These are phyloP conservation scores for Oidiodendron maius DNA, from an alignment of 495 filamentous ascomycete species.

Conservation along the genomic window DNA sequence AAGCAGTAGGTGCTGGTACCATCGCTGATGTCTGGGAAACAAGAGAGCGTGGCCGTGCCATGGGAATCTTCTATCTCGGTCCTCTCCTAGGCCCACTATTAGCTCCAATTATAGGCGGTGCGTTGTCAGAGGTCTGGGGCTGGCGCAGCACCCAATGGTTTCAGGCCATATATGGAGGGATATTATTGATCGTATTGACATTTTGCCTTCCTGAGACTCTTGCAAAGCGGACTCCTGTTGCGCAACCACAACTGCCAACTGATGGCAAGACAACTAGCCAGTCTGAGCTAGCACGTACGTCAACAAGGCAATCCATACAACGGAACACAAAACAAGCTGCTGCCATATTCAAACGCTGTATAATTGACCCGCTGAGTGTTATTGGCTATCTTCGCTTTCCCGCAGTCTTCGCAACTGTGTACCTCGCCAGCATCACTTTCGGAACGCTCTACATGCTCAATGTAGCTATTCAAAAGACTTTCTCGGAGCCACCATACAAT, in stretches of 20 bases:
- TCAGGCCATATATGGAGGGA: slow-evolving; percentile 66
- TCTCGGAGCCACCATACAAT: slow-evolving; percentile 66
- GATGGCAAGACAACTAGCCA: slow-evolving; percentile 20
- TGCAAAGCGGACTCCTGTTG: slow-evolving; percentile 18
- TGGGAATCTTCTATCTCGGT: slow-evolving; percentile 90
- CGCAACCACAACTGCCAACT: background rate
- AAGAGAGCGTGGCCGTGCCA: slow-evolving; percentile 74
- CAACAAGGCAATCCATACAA: slow-evolving; percentile 57
- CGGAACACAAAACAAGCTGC: slow-evolving; percentile 46
- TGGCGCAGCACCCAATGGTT: slow-evolving; percentile 93
- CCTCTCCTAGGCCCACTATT: slow-evolving; percentile 81
- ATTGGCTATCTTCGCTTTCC: slow-evolving; percentile 76
- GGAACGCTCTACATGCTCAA: slow-evolving; percentile 81
- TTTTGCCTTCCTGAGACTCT: slow-evolving; percentile 71
- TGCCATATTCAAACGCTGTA: slow-evolving; percentile 51
- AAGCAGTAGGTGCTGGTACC: slow-evolving; percentile 88
- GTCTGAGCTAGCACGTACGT: slow-evolving; percentile 43
- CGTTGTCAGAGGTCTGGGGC: slow-evolving; percentile 59
- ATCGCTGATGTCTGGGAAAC: slow-evolving; percentile 90
- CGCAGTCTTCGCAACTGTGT: slow-evolving; percentile 73
- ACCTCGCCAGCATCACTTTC: slow-evolving; percentile 78
- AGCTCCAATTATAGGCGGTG: slow-evolving; percentile 83
- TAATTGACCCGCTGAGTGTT: slow-evolving; percentile 77
- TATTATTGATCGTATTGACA: slow-evolving; percentile 54
- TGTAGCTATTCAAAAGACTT: slow-evolving; percentile 73